Evolutionary conservation across 2,329 filamentous ascomycete genomes (phyloP), one percentile per base, ranked within the genome.

Genomic region (Penicillium oxalicum): DNA sequence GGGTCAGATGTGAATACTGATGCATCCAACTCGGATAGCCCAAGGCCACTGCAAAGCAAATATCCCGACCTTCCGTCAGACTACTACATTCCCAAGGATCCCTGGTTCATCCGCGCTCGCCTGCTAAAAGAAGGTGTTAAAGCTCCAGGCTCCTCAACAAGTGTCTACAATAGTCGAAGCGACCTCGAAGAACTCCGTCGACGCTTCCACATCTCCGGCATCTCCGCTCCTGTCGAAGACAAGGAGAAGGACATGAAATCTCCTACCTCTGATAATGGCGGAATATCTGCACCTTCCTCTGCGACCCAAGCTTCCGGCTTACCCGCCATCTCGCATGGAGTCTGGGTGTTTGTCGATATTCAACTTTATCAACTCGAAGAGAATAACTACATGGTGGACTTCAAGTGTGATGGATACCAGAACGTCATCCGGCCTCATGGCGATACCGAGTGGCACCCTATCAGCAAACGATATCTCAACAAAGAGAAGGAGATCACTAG

Each of bases 401-500:
- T 98, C 77, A 97, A 96, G 68, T 97, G 91, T 68, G 91, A 93
- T 11, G 93, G 93, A 18, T 98, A 98, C 71, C 93, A 98, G 73
- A 88, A 93, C 47, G 85, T 91, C 42, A 82, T 85, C 56, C 74
- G 86, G 44, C 74, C 60, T 13, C 62, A 67, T 24, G 62, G 64
- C 12, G 68, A 70, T 8, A 58, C 61, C 2, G 80, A 61, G 60
- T 80, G 59, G 76, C 68, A 60, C 62, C 74, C 67, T n/a, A 69
- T 75, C 51, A 73, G 72, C 66, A 74, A 74, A 55, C 69, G 73
- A 28, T 67, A 71, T 52, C 70, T 66, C 53, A 74, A 90, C 44
- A 89, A 93, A 61, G 90, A 96, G 72, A 97, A 97, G 78, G 87
- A 95, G 63, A 89, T 95, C 54, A 91, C 89, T 39, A 94, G 88